Base-by-base conservation (phyloP, 345 rosid genomes). In the Dipteronia dyeriana region DNA sequence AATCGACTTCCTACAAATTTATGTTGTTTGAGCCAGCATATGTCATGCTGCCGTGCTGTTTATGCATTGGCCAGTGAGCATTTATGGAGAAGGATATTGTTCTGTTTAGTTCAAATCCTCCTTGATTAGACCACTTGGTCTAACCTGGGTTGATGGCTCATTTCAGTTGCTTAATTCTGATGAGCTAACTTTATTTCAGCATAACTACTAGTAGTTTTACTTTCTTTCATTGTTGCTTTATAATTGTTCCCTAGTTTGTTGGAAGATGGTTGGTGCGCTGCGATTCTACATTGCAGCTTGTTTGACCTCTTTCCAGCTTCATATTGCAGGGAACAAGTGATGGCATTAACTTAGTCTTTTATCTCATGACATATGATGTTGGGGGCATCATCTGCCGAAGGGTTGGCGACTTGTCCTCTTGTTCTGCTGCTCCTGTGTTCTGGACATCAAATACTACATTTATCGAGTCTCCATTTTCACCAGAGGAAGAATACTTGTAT, bases 301-400 rank as follows among this genome's bases (percentile, higher is more conserved):
- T 70, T 65, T 84, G 80, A 74, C 66, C 66, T 41, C 71, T 76
- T 72, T 73, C 31, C 61, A 72, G 83, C 82, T 77, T 47, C 29
- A 53, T 23, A 49, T 77, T 82, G 82, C 93, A 91, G 99, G 99
- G 98, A 45, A 79, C 88, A 17, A 82, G 90, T 77, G 89, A 85
- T 73, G 92, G 81, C 60, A 82, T 80, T 86, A 91, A 85, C 75
- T 67, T 92, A 87, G 92, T 87, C 72, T 91, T 94, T 71, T 96
- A 87, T 84, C 83, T 89, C 10, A 89, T 95, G n/a, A 83, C 84
- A 49, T 92, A 92, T 73, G 97, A 94, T 87, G 97, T 77, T 70
- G 95, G 91, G 41, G 90, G 96, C 74, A 84, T 93, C 82, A 71
- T 91, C 76, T 93, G 99, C 80, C 87, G 90, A 64, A 92, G 84